Percentiles rank a stretch among this genome's conserved stretches.
Evolutionary conservation across 352 stramenopile species (phyloP).

Genomic region (Pythium graminicola): DNA sequence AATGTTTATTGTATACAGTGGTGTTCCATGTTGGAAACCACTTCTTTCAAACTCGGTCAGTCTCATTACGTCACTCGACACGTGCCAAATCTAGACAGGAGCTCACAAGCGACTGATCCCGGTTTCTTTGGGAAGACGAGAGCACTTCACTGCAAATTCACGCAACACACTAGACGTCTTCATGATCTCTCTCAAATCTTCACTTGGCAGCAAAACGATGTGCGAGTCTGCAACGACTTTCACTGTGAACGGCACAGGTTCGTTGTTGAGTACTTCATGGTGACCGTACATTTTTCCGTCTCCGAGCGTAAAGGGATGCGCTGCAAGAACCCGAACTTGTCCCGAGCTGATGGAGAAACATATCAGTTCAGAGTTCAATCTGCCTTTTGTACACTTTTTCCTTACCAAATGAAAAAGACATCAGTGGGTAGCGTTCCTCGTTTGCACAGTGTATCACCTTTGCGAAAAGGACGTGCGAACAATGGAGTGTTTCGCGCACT

Average conservation of each 20-base stretch:
- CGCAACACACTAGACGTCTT: constrained; percentile 28
- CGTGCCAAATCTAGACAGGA: neutral
- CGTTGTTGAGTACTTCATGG: constrained; percentile 56
- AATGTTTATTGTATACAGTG: constrained; percentile 24
- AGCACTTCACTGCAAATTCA: constrained; percentile 14
- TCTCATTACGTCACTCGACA: neutral
- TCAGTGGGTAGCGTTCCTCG: constrained; percentile 56
- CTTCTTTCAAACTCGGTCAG: neutral
- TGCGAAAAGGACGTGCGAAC: constrained; percentile 60
- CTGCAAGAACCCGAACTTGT: constrained; percentile 55
- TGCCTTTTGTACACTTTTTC: neutral
- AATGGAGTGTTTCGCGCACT: constrained; percentile 52
- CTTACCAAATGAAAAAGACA: constrained; percentile 77
- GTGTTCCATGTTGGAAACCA: constrained; percentile 1
- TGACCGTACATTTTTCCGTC: constrained; percentile 57
- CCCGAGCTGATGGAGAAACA: constrained; percentile 34
- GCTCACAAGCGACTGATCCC: constrained; percentile 14
- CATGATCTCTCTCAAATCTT: constrained; percentile 52
- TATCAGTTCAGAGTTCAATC: neutral
- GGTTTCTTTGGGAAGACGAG: no score
- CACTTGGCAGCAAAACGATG: constrained; percentile 54
- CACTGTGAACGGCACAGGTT: constrained; percentile 69
- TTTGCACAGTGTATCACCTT: constrained; percentile 56
- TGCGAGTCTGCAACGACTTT: constrained; percentile 45
- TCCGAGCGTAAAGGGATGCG: constrained; percentile 46